A percentile compares a stretch with the other conserved stretches of the same genome.
Evolutionary conservation across 2,329 filamentous ascomycete species (phyloP).

Genomic region (Alternaria hordeiaustralica): DNA sequence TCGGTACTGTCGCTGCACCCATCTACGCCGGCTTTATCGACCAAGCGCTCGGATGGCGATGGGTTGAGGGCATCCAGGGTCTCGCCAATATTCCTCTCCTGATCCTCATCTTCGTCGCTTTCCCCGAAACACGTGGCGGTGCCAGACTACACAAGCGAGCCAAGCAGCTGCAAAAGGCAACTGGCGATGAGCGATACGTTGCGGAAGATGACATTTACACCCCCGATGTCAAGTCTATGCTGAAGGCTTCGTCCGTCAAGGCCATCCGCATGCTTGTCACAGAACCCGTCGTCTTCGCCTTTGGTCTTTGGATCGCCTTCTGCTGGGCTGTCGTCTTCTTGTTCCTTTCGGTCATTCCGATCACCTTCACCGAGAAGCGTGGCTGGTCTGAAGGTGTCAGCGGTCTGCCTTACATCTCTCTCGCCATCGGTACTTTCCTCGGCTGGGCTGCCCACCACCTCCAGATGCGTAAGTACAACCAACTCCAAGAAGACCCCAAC

Average conservation of each 20-base stretch:
- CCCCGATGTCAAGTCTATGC: slow-evolving; percentile 55
- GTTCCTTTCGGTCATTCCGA: slow-evolving; percentile 53
- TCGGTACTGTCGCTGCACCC: slow-evolving; percentile 59
- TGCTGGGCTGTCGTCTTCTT: slow-evolving; percentile 63
- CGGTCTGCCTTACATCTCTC: slow-evolving; percentile 60
- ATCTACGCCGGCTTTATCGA: slow-evolving; percentile 64
- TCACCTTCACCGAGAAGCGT: slow-evolving; percentile 57
- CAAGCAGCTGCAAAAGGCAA: slow-evolving; percentile 54
- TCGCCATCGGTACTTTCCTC: slow-evolving; percentile 57
- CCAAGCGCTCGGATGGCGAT: slow-evolving; percentile 60
- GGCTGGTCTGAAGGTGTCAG: slow-evolving; percentile 59
- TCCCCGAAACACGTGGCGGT: slow-evolving; percentile 54
- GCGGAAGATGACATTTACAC: slow-evolving; percentile 60
- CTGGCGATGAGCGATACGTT: slow-evolving; percentile 59
- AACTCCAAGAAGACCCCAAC: slow-evolving; percentile 46
- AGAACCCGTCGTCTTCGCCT: slow-evolving; percentile 58
- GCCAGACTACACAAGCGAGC: slow-evolving; percentile 59
- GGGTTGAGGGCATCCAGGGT: slow-evolving; percentile 62
- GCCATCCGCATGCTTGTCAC: slow-evolving; percentile 58
- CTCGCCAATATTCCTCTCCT: slow-evolving; percentile 59
- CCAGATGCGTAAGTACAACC: slow-evolving; percentile 60
- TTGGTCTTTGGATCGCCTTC: slow-evolving; percentile 61
- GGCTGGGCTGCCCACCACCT: slow-evolving; percentile 59
- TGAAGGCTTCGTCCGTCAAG: slow-evolving; percentile 59
- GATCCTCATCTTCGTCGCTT: slow-evolving; percentile 53